phyloP scores from a whole-genome alignment of 306 rosid genomes.

The Coriaria nepalensis region DNA sequence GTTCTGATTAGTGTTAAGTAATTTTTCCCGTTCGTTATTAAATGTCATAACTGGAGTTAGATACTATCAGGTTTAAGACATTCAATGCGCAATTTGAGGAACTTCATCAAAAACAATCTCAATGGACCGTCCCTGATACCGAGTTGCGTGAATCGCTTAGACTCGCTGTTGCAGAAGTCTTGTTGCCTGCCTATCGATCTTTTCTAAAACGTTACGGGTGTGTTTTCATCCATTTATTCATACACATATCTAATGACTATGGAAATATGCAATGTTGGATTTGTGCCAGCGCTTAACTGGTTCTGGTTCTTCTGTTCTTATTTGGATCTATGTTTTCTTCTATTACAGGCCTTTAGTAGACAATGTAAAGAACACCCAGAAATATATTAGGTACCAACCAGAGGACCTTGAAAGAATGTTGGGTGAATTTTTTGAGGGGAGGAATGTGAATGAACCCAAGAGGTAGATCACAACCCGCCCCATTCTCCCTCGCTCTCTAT shows the following conservation, averaged over 20 bases:
- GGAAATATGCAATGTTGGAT: background rate
- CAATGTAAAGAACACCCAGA: slow-evolving; percentile 77
- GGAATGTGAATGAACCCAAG: slow-evolving; percentile 52
- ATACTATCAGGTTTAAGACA: slow-evolving; percentile 52
- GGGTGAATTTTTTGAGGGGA: slow-evolving; percentile 95
- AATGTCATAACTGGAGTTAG: slow-evolving; percentile 8
- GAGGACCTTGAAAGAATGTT: slow-evolving; percentile 93
- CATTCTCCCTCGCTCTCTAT: background rate
- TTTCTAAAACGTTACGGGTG: slow-evolving; percentile 80
- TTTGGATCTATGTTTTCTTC: slow-evolving; percentile 5
- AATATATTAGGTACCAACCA: slow-evolving; percentile 58
- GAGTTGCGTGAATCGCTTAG: slow-evolving; percentile 91
- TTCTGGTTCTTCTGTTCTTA: background rate
- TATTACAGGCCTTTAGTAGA: slow-evolving; percentile 64
- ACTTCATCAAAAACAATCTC: slow-evolving; percentile 91
- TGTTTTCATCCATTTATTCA: slow-evolving; percentile 14
- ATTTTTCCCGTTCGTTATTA: background rate
- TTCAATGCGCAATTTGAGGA: slow-evolving; percentile 86
- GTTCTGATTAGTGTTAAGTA: background rate
- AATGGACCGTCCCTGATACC: slow-evolving; percentile 87
- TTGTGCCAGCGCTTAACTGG: background rate
- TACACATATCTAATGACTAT: background rate
- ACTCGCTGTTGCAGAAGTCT: slow-evolving; percentile 89
- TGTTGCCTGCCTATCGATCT: slow-evolving; percentile 86
- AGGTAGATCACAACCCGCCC: slow-evolving; percentile 22